Evolutionary conservation across 2,329 filamentous ascomycete genomes (phyloP).

Genomic region (Cladosporium colombiae): DNA sequence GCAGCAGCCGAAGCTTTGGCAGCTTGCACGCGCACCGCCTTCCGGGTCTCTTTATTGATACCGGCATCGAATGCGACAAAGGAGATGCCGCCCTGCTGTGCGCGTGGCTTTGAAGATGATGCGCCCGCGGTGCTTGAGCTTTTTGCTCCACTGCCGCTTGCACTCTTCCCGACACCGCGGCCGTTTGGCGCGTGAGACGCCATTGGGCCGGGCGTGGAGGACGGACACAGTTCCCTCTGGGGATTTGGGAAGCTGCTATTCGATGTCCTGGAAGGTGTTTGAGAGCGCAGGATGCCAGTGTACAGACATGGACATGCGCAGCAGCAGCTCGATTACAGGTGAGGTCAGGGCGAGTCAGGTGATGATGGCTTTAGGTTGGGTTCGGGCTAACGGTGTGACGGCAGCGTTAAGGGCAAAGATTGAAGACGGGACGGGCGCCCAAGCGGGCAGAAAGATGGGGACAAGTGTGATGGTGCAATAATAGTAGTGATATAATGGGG

Average conservation of each 20-base stretch:
- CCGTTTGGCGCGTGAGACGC: not conserved
- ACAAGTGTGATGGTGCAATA: not conserved
- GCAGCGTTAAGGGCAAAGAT: not conserved
- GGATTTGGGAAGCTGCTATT: not conserved
- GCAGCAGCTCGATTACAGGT: not conserved
- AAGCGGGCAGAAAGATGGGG: not conserved
- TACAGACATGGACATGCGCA: slow-evolving; percentile 2
- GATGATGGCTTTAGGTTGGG: not conserved
- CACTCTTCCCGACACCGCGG: not conserved
- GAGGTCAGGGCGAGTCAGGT: slow-evolving; percentile 9
- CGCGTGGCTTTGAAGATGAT: slow-evolving; percentile 1
- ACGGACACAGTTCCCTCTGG: not conserved
- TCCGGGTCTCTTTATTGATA: slow-evolving; percentile 26
- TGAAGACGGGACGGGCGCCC: slow-evolving; percentile 1
- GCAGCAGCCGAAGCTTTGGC: slow-evolving; percentile 24
- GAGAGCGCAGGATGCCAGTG: not conserved
- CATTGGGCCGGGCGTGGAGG: not conserved
- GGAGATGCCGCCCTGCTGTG: slow-evolving; percentile 18
- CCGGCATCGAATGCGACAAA: slow-evolving; percentile 30
- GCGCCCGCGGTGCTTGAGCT: not conserved
- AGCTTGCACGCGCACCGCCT: slow-evolving; percentile 29
- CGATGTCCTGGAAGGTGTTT: not conserved
- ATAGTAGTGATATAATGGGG: not conserved
- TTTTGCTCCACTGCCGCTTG: not conserved
- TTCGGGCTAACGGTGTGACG: not conserved